Conservation (phyloP, 331 rosid genomes). For the Acacia pycnantha region DNA sequence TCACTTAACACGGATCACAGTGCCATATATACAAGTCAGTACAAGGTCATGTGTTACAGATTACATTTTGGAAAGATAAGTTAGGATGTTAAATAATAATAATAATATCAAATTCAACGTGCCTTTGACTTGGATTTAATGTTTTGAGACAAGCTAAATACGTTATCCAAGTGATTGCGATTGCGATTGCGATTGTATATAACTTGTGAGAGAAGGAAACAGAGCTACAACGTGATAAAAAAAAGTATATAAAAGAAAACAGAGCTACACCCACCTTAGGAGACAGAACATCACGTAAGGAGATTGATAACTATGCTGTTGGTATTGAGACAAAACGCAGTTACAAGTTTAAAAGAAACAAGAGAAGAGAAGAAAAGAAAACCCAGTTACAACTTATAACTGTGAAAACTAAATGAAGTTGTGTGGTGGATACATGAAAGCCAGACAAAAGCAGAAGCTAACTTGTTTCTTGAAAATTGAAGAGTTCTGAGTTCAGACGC, state of each 20-base stretch:
- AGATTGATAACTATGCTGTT: not conserved
- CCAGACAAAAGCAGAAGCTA: not conserved
- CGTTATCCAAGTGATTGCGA: not conserved
- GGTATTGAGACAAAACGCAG: not conserved
- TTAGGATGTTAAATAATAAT: not conserved
- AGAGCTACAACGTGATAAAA: not conserved
- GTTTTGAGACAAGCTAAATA: not conserved
- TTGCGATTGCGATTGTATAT: not conserved
- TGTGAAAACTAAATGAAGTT: not conserved
- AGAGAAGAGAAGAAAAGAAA: not conserved
- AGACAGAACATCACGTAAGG: not conserved
- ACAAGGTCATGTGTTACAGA: too few species aligned
- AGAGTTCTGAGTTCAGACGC: constrained; percentile 24
- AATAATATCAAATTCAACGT: not conserved
- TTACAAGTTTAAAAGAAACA: not conserved
- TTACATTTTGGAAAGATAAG: too few species aligned
- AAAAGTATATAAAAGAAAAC: not conserved
- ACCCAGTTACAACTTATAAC: not conserved
- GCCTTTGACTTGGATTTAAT: not conserved
- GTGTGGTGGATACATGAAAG: not conserved
- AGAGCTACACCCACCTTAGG: not conserved
- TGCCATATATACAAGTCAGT: not conserved
- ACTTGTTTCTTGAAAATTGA: constrained; percentile 2
- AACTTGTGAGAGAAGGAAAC: not conserved
- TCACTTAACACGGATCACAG: not conserved